A percentile compares a stretch with the other conserved stretches of the same genome.
Evolutionary conservation across 495 filamentous ascomycete genomes (phyloP).

Genomic region (Podospora australis): DNA sequence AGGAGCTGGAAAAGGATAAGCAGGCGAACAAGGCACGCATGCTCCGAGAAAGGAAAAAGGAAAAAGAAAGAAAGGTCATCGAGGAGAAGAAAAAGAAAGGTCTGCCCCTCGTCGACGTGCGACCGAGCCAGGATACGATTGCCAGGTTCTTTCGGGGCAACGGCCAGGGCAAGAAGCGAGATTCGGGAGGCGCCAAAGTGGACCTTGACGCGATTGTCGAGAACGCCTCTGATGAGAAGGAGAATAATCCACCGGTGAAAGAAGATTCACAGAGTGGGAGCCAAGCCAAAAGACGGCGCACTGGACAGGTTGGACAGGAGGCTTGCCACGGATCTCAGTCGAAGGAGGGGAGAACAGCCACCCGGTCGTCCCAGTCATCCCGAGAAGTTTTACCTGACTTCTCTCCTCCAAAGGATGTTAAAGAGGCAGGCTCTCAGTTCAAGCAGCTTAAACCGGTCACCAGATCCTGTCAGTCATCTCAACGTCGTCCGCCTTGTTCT

Average conservation of each 20-base stretch:
- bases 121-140: slow-evolving; percentile 40
- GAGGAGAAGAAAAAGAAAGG: slow-evolving; percentile 36
- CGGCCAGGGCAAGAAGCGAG: slow-evolving; percentile 19
- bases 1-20: slow-evolving; percentile 41
- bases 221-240: slow-evolving; percentile 5
- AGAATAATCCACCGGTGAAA: background rate
- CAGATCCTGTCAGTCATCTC: no score
- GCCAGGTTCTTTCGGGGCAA: slow-evolving; percentile 34
- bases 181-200: slow-evolving; percentile 5
- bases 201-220: slow-evolving; percentile 5
- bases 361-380: no score
- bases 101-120: slow-evolving; percentile 33
- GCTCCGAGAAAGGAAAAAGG: slow-evolving; percentile 38
- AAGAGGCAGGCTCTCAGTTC: no score
- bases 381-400: no score
- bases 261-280: background rate
- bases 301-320: no score
- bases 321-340: no score
- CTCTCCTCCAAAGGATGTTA: no score
- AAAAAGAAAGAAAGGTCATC: slow-evolving; percentile 29
- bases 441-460: no score
- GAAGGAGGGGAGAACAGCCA: no score
- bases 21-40: slow-evolving; percentile 27
- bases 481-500: no score
- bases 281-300: slow-evolving; percentile 4